These are phyloP conservation scores for Naganishia randhawae DNA, from an alignment of 768 basidiomycete species.

Conservation along the genomic window DNA sequence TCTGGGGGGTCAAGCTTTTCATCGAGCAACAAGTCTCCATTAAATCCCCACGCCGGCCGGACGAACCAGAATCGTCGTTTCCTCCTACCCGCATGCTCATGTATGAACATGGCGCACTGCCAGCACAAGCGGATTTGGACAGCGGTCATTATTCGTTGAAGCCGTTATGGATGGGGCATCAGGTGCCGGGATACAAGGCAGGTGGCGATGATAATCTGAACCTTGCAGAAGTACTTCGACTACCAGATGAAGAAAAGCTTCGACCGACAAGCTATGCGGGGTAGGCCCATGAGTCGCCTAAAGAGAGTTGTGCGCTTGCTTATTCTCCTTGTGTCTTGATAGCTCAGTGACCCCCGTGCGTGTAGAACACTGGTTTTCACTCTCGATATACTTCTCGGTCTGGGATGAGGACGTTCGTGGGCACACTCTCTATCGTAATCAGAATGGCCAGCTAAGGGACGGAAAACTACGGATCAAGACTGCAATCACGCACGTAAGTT, in stretches of 20 bases:
- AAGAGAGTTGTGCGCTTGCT: neutral
- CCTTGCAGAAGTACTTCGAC: constrained; percentile 23
- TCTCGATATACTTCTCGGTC: constrained; percentile 46
- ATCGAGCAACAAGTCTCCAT: constrained; percentile 39
- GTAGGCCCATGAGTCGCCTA: constrained; percentile 31
- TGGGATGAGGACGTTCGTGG: constrained; percentile 38
- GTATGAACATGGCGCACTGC: constrained; percentile 23
- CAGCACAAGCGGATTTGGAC: constrained; percentile 8
- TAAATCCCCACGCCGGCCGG: constrained; percentile 41
- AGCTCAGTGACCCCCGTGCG: constrained; percentile 47
- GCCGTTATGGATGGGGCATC: constrained; percentile 38
- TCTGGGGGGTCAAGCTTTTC: constrained; percentile 41
- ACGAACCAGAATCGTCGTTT: constrained; percentile 34
- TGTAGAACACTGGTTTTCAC: constrained; percentile 38
- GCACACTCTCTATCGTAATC: constrained; percentile 26
- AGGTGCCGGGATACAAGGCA: constrained; percentile 33
- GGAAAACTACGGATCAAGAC: constrained; percentile 38
- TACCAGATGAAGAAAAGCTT: constrained; percentile 46
- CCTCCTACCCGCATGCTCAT: constrained; percentile 29
- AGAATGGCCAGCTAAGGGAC: constrained; percentile 39
- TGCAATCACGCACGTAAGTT: constrained; percentile 41
- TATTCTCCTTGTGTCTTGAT: neutral
- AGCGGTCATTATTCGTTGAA: constrained; percentile 24
- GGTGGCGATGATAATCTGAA: constrained; percentile 25
- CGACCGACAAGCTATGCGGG: constrained; percentile 42